These are phyloP conservation scores for Vigna radiata DNA, from an alignment of 306 rosid species.

Conservation along the genomic window DNA sequence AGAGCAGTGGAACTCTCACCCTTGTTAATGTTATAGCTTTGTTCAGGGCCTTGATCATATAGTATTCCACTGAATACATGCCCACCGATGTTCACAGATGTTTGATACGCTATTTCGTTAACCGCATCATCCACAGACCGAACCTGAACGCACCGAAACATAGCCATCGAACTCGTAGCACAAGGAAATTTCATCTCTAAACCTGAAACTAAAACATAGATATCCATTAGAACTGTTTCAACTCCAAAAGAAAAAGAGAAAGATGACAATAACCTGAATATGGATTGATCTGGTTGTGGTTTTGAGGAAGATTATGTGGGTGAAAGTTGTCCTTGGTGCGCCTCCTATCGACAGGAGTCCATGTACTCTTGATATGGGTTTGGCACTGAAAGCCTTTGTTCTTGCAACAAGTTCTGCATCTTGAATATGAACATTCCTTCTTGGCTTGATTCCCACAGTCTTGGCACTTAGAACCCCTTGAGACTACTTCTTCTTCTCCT, in stretches of 20 bases:
- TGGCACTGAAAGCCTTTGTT: conserved; percentile 68
- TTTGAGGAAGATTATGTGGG: conserved; percentile 29
- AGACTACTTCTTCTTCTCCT: conserved; percentile 33
- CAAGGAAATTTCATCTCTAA: conserved; percentile 56
- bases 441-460: conserved; percentile 87
- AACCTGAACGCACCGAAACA: conserved; percentile 59
- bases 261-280: conserved; percentile 32
- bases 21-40: not conserved
- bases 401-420: conserved; percentile 81
- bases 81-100: conserved; percentile 67
- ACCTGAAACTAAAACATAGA: conserved; percentile 37
- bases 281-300: conserved; percentile 44
- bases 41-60: conserved; percentile 70
- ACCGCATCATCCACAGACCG: conserved; percentile 53
- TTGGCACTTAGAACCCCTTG: conserved; percentile 53
- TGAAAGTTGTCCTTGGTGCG: conserved; percentile 47
- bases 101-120: conserved; percentile 65
- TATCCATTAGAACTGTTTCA: too few species aligned
- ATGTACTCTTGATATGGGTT: conserved; percentile 76
- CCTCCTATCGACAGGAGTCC: conserved; percentile 63
- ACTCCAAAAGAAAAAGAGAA: too few species aligned
- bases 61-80: conserved; percentile 69
- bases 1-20: not conserved
- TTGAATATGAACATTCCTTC: conserved; percentile 63
- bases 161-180: conserved; percentile 52